A percentile compares a stretch with the other conserved stretches of the same genome.
Evolutionary conservation across 2,329 filamentous ascomycete species (phyloP).

Genomic region (Aspergillus novoparasiticus): DNA sequence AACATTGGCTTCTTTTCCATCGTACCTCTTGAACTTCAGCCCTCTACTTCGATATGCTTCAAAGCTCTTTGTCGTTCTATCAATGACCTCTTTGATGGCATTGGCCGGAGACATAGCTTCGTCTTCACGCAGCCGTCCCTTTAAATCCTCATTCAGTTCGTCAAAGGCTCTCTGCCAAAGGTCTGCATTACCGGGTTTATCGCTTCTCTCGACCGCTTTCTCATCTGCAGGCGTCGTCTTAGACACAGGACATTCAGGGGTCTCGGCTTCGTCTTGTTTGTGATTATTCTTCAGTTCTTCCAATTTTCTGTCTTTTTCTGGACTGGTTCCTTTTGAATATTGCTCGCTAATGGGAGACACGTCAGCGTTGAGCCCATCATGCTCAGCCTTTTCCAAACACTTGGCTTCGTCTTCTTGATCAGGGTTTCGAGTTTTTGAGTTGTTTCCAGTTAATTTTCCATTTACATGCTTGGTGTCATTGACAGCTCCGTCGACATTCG

Average conservation of each 20-base stretch:
- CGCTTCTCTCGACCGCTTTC: background rate
- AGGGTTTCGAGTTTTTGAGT: too few relatives aligned
- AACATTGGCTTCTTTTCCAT: background rate
- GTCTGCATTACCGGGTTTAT: background rate
- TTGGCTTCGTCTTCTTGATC: too few relatives aligned
- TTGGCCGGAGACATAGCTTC: background rate
- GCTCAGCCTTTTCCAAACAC: too few relatives aligned
- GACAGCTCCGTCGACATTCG: too few relatives aligned
- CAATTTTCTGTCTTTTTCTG: too few relatives aligned
- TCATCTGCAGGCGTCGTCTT: background rate
- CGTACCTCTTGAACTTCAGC: background rate
- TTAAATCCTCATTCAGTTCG: background rate
- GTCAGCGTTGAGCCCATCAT: background rate
- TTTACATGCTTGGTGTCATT: too few relatives aligned
- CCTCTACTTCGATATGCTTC: background rate
- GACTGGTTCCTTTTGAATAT: too few relatives aligned
- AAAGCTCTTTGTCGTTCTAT: background rate
- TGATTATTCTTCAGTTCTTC: too few relatives aligned
- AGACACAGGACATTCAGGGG: too few relatives aligned
- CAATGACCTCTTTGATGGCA: background rate
- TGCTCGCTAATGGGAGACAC: too few relatives aligned
- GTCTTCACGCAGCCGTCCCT: background rate
- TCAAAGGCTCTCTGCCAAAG: background rate
- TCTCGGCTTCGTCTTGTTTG: too few relatives aligned
- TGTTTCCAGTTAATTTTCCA: rapidly evolving